Evolutionary conservation across 768 basidiomycete species (phyloP), one percentile per base, ranked within the genome.

Genomic region (Boletus tomentosulus): DNA sequence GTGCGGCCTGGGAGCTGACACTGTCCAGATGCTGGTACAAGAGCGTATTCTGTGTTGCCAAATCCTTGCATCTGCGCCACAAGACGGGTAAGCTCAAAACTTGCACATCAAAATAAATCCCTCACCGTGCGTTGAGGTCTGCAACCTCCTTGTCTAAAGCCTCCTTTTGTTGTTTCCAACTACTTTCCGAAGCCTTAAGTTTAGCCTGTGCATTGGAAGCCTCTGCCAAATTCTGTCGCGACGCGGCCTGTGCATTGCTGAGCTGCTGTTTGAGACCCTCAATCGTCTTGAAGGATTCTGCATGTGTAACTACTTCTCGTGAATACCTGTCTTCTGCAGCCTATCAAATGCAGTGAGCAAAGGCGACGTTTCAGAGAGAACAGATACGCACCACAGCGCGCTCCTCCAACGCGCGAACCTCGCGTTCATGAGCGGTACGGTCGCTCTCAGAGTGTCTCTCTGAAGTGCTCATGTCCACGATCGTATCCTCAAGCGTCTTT

Each of bases 21-120:
- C 84, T 84, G 61, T 93, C 92, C 6, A 95, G 81, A 61, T 94
- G 92, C 59, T 87, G 81, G 62, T 92, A 90, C 12, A 95, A 77
- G 10, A 87, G 75, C 1, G 77, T 66, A 62, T 94, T 95, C 64
- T 94, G 92, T 30, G 83, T 74, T 1, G 78, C 75, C 15, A 95
- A 76, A 58, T 92, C 91, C 62, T 85, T 81, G 67, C 76, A 84
- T 12, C 92, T 92, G 51, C 4, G 39, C 48, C 6, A 46, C 44
- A 4, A 46, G 19, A 15, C 46, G 10, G 53, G 15, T 49, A 24
- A 54, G 15, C 34, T 16, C 10, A 39, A 38, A 25, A 54, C 7
- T 12, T 16, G 38, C 12, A 15, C 33, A 8, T 16, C 15, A 16
- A 19, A 48, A 22, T 34, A 48, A 34, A 12, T 6, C 49, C 46